Evolutionary conservation across 164 flowering plant genomes (phyloP).

Genomic region (Chimonanthus praecox): DNA sequence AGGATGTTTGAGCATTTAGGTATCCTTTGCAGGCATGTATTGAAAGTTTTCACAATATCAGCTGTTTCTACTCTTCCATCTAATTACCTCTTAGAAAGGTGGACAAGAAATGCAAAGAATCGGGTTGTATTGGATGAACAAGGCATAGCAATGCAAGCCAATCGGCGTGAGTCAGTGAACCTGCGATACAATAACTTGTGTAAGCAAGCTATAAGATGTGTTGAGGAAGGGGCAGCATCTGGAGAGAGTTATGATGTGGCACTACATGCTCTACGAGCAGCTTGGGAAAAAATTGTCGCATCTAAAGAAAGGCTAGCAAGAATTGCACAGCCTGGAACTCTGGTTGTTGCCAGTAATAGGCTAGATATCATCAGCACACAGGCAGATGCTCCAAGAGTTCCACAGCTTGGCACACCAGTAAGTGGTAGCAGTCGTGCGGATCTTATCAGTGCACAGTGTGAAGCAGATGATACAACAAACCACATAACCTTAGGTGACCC

Average conservation of each 20-base stretch:
- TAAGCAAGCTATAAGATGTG: slow-evolving; percentile 67
- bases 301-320: slow-evolving; percentile 48
- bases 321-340: slow-evolving; percentile 30
- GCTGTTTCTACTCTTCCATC: slow-evolving; percentile 59
- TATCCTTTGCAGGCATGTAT: slow-evolving; percentile 73
- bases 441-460: slow-evolving; percentile 17
- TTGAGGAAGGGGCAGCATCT: slow-evolving; percentile 73
- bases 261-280: slow-evolving; percentile 43
- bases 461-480: slow-evolving; percentile 4
- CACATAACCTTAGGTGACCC: neutral
- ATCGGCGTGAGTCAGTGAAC: slow-evolving; percentile 36
- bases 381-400: neutral
- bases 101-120: slow-evolving; percentile 74
- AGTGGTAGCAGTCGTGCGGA: slow-evolving; percentile 17
- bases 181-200: slow-evolving; percentile 53
- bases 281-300: slow-evolving; percentile 37
- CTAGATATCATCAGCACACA: slow-evolving; percentile 21
- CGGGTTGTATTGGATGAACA: slow-evolving; percentile 41
- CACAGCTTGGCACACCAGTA: neutral
- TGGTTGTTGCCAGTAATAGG: slow-evolving; percentile 23
- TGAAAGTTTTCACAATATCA: slow-evolving; percentile 76
- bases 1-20: slow-evolving; percentile 87
- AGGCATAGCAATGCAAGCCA: slow-evolving; percentile 34
- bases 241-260: slow-evolving; percentile 61
- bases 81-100: slow-evolving; percentile 59